Conservation (phyloP, 768 basidiomycete species). For the Ephemerocybe angulata region DNA sequence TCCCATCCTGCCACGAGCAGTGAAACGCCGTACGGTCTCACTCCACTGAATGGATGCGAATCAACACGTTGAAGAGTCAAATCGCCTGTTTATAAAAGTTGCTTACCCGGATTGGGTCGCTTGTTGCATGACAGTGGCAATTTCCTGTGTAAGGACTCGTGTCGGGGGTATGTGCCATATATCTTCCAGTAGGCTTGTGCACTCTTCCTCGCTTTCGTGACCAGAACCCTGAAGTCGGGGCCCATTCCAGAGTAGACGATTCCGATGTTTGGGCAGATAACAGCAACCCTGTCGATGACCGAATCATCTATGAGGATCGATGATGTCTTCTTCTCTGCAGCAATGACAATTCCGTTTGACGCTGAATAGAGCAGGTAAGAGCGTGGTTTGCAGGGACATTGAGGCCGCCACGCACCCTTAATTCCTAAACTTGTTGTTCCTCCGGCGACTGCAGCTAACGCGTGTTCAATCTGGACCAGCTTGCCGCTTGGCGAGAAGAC, state of each 20-base stretch:
- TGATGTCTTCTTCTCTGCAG: slow-evolving; percentile 98
- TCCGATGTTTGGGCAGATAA: slow-evolving; percentile 98
- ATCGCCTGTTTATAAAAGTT: slow-evolving; percentile 10
- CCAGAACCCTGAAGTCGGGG: slow-evolving; percentile 93
- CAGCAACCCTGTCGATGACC: slow-evolving; percentile 94
- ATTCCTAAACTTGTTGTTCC: slow-evolving; percentile 98
- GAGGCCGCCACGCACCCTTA: slow-evolving; percentile 69
- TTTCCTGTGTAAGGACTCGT: slow-evolving; percentile 92
- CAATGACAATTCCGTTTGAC: slow-evolving; percentile 98
- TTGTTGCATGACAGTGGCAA: slow-evolving; percentile 97
- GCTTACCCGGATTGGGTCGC: slow-evolving; percentile 97
- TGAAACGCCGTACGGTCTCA: slow-evolving; percentile 98
- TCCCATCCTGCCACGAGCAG: slow-evolving; percentile 98
- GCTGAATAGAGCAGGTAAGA: slow-evolving; percentile 44
- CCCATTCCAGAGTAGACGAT: slow-evolving; percentile 99
- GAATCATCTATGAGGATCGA: slow-evolving; percentile 98
- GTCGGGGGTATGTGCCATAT: slow-evolving; percentile 98
- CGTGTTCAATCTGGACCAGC: slow-evolving; percentile 99
- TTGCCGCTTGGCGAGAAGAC: slow-evolving; percentile 99
- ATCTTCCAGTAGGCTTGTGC: slow-evolving; percentile 99
- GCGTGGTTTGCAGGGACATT: slow-evolving; percentile 8
- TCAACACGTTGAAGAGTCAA: slow-evolving; percentile 17
- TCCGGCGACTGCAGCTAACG: slow-evolving; percentile 90
- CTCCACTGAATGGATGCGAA: slow-evolving; percentile 63
- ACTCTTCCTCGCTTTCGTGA: slow-evolving; percentile 92